Percentiles rank a stretch among this genome's conserved stretches.
Evolutionary conservation across 2,329 filamentous ascomycete genomes (phyloP).

Genomic region (Aspergillus floridensis): DNA sequence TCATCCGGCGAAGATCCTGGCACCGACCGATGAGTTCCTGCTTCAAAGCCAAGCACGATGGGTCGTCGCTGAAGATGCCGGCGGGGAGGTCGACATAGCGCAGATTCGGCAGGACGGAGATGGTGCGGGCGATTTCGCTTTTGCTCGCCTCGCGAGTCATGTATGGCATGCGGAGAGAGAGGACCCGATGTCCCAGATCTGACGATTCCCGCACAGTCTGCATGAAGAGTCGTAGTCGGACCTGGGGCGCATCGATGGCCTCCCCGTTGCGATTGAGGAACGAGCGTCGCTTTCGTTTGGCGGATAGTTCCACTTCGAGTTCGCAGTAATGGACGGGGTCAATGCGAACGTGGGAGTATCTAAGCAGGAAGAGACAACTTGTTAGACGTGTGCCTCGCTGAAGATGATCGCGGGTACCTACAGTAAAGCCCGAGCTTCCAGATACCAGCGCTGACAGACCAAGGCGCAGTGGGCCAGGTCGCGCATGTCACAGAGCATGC

Average conservation of each 20-base stretch:
- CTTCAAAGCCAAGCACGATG: constrained; percentile 69
- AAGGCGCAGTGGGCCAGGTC: constrained; percentile 78
- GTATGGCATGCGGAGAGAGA: constrained; percentile 85
- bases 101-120: constrained; percentile 80
- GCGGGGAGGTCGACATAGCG: constrained; percentile 88
- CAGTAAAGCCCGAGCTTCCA: constrained; percentile 57
- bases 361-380: constrained; percentile 33
- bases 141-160: constrained; percentile 90
- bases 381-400: constrained; percentile 6
- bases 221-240: constrained; percentile 73
- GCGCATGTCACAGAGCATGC: constrained; percentile 90
- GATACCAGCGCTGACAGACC: constrained; percentile 71
- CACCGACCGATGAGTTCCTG: constrained; percentile 83
- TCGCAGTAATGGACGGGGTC: constrained; percentile 94
- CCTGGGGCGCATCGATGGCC: constrained; percentile 73
- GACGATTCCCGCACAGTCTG: constrained; percentile 78
- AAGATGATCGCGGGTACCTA: constrained; percentile 49
- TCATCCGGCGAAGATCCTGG: constrained; percentile 83
- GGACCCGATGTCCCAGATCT: constrained; percentile 65
- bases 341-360: constrained; percentile 86
- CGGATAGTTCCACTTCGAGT: constrained; percentile 75
- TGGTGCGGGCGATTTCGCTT: constrained; percentile 77
- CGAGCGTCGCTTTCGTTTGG: constrained; percentile 71
- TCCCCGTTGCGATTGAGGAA: constrained; percentile 74
- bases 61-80: constrained; percentile 79